These are phyloP conservation scores for Halophytophthora batemanensis DNA, from an alignment of 352 stramenopile genomes.

Conservation along the genomic window DNA sequence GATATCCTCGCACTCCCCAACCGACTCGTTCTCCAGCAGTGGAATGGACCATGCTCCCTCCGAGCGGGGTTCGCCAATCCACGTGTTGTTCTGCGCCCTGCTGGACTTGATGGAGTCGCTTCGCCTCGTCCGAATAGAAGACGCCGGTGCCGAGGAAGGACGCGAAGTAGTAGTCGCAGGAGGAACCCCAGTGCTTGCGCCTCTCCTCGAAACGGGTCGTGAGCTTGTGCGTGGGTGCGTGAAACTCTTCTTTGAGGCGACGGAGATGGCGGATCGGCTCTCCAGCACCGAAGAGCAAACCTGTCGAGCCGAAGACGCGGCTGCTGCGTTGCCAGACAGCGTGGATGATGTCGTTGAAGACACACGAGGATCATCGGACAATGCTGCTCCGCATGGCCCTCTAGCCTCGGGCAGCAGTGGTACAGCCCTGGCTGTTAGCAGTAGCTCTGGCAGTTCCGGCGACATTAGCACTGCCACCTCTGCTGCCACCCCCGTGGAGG, in stretches of 20 bases:
- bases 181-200: not conserved
- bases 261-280: conserved; percentile 54
- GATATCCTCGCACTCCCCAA: not conserved
- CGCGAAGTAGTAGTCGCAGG: not conserved
- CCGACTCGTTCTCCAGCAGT: not conserved
- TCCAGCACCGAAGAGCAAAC: conserved; percentile 26
- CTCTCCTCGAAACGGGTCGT: conserved; percentile 26
- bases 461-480: not conserved
- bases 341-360: conserved; percentile 15
- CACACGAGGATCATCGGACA: conserved; percentile 1
- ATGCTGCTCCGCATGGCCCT: conserved; percentile 1
- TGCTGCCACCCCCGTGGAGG: conserved; percentile 5
- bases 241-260: conserved; percentile 66
- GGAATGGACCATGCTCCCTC: not conserved
- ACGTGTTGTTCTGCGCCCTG: conserved; percentile 18
- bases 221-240: conserved; percentile 47
- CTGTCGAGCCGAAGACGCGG: not conserved
- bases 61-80: not conserved
- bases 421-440: conserved; percentile 9
- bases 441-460: conserved; percentile 6
- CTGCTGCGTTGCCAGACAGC: conserved; percentile 8
- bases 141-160: not conserved
- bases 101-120: conserved; percentile 26
- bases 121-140: conserved; percentile 7
- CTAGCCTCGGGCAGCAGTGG: conserved; percentile 14